phyloP scores from a whole-genome alignment of 108 stramenopile genomes.

The Pseudonitzschia multistriata region DNA sequence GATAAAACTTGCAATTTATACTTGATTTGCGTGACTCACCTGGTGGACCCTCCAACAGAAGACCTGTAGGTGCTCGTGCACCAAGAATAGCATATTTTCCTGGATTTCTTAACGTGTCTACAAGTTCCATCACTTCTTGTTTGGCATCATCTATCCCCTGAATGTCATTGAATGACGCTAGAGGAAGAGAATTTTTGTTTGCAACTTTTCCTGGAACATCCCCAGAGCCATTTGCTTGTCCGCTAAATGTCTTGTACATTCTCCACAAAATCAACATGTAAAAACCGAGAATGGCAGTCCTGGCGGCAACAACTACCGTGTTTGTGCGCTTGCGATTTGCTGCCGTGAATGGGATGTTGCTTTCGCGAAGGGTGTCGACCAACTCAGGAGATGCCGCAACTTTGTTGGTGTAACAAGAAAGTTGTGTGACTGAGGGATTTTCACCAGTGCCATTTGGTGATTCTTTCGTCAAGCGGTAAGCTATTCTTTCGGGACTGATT shows the following conservation, averaged over 20 bases:
- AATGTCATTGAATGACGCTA: conserved; percentile 78
- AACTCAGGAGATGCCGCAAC: conserved; percentile 62
- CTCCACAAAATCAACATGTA: conserved; percentile 64
- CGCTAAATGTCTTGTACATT: conserved; percentile 60
- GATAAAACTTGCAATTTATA: not conserved
- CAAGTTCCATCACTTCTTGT: conserved; percentile 86
- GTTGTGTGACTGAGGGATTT: conserved; percentile 16
- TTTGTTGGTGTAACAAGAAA: conserved; percentile 49
- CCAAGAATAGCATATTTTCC: conserved; percentile 84
- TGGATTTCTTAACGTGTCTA: conserved; percentile 79
- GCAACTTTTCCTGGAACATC: conserved; percentile 74
- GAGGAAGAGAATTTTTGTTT: conserved; percentile 33
- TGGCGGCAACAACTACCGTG: conserved; percentile 27
- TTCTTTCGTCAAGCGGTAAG: conserved; percentile 47
- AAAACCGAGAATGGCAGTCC: conserved; percentile 51
- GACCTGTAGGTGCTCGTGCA: conserved; percentile 80
- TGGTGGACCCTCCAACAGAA: conserved; percentile 66
- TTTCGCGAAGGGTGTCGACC: conserved; percentile 46
- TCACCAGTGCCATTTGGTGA: conserved; percentile 23
- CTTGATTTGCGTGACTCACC: conserved; percentile 20
- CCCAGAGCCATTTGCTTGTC: conserved; percentile 35
- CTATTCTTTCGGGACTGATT: conserved; percentile 56
- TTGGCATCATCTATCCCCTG: conserved; percentile 85
- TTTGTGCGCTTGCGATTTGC: conserved; percentile 46
- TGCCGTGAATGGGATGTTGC: conserved; percentile 65